These are phyloP conservation scores for Begonia masoniana DNA, from an alignment of 306 rosid genomes.

Conservation along the genomic window DNA sequence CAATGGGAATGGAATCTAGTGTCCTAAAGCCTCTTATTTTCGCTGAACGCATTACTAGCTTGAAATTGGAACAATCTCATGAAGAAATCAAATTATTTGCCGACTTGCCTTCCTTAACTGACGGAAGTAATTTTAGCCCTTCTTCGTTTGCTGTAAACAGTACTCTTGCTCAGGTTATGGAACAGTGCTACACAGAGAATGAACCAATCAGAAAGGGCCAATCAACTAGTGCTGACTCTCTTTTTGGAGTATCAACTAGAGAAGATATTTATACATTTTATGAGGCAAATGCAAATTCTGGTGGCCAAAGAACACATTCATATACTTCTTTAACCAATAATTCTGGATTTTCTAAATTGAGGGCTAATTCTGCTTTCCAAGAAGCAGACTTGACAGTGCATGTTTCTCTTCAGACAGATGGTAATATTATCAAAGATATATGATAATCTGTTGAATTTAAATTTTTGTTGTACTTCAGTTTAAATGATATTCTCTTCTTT, in stretches of 20 bases:
- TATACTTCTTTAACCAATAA: constrained; percentile 20
- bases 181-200: constrained; percentile 18
- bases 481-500: neutral
- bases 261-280: constrained; percentile 76
- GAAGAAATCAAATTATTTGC: constrained; percentile 30
- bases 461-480: constrained; percentile 7
- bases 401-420: constrained; percentile 27
- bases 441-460: neutral
- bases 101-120: constrained; percentile 23
- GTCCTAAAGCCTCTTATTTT: constrained; percentile 35
- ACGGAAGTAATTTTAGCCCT: constrained; percentile 15
- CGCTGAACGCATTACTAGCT: constrained; percentile 28
- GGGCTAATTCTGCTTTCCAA: constrained; percentile 14
- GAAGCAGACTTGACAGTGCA: constrained; percentile 21
- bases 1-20: constrained; percentile 29
- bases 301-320: constrained; percentile 26
- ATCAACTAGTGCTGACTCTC: constrained; percentile 13
- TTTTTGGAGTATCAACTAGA: constrained; percentile 43
- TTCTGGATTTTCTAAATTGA: constrained; percentile 24
- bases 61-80: constrained; percentile 33
- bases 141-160: constrained; percentile 15
- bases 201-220: constrained; percentile 20
- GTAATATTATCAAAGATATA: constrained; percentile 26
- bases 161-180: constrained; percentile 17
- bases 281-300: constrained; percentile 27